These are phyloP conservation scores for Mucor plumbeus DNA, from an alignment of 371 early-diverging fungal genomes.

Conservation along the genomic window DNA sequence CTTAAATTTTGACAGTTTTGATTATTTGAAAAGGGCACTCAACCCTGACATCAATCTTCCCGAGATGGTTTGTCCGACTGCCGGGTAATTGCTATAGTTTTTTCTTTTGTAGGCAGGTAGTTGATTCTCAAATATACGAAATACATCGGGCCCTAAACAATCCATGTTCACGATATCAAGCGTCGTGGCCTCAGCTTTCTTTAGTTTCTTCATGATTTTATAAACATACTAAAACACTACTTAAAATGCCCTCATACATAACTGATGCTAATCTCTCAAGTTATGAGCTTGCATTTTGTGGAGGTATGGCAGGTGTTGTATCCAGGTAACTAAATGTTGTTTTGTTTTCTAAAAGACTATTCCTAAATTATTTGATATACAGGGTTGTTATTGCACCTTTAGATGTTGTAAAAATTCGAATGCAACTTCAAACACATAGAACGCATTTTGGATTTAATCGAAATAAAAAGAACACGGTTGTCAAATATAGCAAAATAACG, in stretches of 20 bases:
- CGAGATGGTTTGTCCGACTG: background rate
- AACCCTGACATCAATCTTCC: no score
- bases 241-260: constrained; percentile 50
- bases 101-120: background rate
- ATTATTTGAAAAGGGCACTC: no score
- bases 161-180: background rate
- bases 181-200: background rate
- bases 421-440: constrained; percentile 66
- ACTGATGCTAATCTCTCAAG: constrained; percentile 57
- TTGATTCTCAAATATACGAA: background rate
- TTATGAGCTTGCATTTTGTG: constrained; percentile 67
- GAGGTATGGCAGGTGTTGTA: constrained; percentile 70
- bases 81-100: background rate
- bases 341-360: no score
- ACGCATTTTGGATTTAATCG: constrained; percentile 26
- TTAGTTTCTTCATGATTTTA: background rate
- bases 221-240: background rate
- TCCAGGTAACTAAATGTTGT: constrained; percentile 47
- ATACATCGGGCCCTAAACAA: constrained; percentile 8
- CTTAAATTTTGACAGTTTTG: background rate
- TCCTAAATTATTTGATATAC: no score
- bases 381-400: constrained; percentile 83
- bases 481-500: constrained; percentile 63
- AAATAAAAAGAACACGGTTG: background rate
- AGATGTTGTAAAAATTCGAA: constrained; percentile 92